Evolutionary conservation across 192 early-diverging fungal genomes (phyloP), one percentile per base, ranked within the genome.

Genomic region (Mortierella hygrophila): DNA sequence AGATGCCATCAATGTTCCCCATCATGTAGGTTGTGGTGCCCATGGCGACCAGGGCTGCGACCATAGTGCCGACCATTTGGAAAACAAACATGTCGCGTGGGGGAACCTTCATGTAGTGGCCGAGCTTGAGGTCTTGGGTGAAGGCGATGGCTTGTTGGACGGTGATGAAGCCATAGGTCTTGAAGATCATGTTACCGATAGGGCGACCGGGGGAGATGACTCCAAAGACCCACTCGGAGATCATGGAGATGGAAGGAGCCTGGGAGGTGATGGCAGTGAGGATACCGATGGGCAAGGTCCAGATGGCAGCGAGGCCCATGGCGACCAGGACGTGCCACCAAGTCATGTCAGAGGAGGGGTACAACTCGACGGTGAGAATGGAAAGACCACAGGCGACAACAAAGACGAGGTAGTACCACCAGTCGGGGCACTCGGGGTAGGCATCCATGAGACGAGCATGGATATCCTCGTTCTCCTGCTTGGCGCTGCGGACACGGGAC

Each of bases 101-200:
- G 68, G 96, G 94, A 9, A 96, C 91, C 88, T 96, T 96, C 92
- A 95, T 94, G 80, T 96, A 96, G 77, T 95, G 94, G 38, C 94
- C 95, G 9, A 96, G 89, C 74, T 95, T 96, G 47, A 95, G 89
- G 81, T 96, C 95, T 46, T 90, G 89, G 16, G 90, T 79, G 82
- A 96, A 92, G 10, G 82, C 71, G 23, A 96, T 85, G 20, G 92
- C 95, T 80, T 95, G 92, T 26, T 88, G 84, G 6, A 91, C 90
- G 10, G 90, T 92, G 37, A 92, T 91, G 75, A 89, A 91, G 41
- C 92, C 92, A 70, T 93, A 91, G 2, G 92, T 93, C 89, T 96
- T 96, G 91, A 95, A 96, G 35, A 90, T 90, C 91, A 96, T 92
- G 77, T 91, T 92, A 29, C 88, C 89, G 35, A 93, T 89, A 10